phyloP scores from a whole-genome alignment of 768 basidiomycete genomes.

The Podaxis sp. region DNA sequence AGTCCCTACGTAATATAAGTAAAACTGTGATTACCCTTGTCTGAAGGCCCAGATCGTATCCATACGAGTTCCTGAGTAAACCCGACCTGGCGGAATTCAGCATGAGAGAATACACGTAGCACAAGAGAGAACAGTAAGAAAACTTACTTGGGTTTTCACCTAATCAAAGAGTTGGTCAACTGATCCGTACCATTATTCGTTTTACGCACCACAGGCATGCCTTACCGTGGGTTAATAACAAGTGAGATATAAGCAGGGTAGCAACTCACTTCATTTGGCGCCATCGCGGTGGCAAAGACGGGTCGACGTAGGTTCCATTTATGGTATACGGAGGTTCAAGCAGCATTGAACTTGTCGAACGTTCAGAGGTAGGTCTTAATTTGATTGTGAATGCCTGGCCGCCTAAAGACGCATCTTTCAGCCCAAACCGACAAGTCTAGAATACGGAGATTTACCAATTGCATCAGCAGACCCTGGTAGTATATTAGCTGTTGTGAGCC shows the following conservation, averaged over 20 bases:
- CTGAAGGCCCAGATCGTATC: conserved; percentile 68
- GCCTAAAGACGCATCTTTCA: conserved; percentile 32
- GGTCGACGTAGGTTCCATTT: conserved; percentile 40
- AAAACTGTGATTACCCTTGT: conserved; percentile 37
- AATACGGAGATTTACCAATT: conserved; percentile 38
- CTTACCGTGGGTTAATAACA: conserved; percentile 22
- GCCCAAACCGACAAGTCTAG: not conserved
- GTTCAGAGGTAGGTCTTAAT: conserved; percentile 67
- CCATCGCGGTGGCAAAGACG: conserved; percentile 49
- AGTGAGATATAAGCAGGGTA: not conserved
- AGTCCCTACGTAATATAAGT: conserved; percentile 16
- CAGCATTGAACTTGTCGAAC: conserved; percentile 70
- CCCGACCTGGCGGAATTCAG: conserved; percentile 29
- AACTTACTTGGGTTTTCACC: conserved; percentile 56
- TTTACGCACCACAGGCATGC: conserved; percentile 44
- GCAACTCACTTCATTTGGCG: conserved; percentile 68
- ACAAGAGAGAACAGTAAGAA: conserved; percentile 3
- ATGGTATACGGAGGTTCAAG: conserved; percentile 67
- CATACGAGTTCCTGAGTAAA: conserved; percentile 54
- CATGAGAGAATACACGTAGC: conserved; percentile 4
- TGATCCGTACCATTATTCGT: not conserved
- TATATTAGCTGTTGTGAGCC: conserved; percentile 75
- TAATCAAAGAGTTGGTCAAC: conserved; percentile 17
- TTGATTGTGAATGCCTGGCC: conserved; percentile 88
- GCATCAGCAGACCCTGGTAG: conserved; percentile 72